Percentiles rank a stretch among this genome's conserved stretches.
Evolutionary conservation across 441 rosid species (phyloP).

Genomic region (Adansonia gregorii): DNA sequence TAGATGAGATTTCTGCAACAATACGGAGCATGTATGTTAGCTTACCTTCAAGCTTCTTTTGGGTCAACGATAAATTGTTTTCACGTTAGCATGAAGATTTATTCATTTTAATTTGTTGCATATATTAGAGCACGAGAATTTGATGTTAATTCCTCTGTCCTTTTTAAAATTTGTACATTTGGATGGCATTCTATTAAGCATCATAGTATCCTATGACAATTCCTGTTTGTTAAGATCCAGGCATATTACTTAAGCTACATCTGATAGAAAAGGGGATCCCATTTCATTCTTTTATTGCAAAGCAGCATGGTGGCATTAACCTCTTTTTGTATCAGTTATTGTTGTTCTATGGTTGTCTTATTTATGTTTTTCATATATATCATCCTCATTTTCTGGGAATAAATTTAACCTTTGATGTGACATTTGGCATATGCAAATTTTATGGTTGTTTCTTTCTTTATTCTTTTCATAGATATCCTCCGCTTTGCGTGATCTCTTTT

Average conservation of each 20-base stretch:
- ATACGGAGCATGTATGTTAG: slow-evolving; percentile 56
- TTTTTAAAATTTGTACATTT: slow-evolving; percentile 7
- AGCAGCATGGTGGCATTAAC: background rate
- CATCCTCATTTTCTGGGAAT: background rate
- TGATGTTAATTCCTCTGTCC: slow-evolving; percentile 3
- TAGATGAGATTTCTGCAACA: slow-evolving; percentile 56
- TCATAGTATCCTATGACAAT: background rate
- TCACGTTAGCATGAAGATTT: background rate
- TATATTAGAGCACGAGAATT: background rate
- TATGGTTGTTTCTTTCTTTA: background rate
- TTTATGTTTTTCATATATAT: background rate
- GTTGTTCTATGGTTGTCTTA: background rate
- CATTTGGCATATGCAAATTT: background rate
- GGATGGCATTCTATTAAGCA: background rate
- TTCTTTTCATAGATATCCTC: background rate
- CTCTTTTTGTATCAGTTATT: background rate
- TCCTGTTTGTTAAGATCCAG: background rate
- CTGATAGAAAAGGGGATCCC: background rate
- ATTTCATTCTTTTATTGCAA: background rate
- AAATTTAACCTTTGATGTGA: background rate
- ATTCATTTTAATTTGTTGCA: slow-evolving; percentile 7
- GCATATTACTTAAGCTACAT: background rate
- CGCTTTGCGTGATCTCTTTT: background rate
- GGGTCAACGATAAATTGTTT: slow-evolving; percentile 5
- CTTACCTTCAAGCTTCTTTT: slow-evolving; percentile 19